phyloP scores from a whole-genome alignment of 306 rosid species.

The Medicago ruthenica region DNA sequence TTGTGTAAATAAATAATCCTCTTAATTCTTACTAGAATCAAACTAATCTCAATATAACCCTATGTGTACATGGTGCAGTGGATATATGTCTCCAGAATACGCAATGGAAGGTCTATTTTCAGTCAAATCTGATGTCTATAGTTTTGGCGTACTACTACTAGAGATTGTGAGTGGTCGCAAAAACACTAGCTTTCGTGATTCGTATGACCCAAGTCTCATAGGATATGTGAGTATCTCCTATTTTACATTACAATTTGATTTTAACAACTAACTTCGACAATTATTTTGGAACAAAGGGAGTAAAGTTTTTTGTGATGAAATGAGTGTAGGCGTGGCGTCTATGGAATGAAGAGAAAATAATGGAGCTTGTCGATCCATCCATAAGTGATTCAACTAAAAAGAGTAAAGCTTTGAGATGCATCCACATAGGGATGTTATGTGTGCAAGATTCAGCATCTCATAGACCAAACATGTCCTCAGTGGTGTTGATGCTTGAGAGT shows the following conservation, averaged over 20 bases:
- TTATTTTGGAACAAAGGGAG: neutral
- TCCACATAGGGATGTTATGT: conserved; percentile 79
- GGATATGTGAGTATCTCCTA: conserved; percentile 64
- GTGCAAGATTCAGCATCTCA: conserved; percentile 80
- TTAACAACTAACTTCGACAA: neutral
- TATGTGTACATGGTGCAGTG: conserved; percentile 49
- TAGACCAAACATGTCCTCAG: conserved; percentile 79
- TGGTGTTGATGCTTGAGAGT: conserved; percentile 84
- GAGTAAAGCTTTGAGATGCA: conserved; percentile 65
- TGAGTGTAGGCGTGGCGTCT: conserved; percentile 80
- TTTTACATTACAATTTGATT: neutral
- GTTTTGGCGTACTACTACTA: conserved; percentile 79
- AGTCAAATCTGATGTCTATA: conserved; percentile 84
- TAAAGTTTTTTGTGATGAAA: conserved; percentile 32
- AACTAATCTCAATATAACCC: conserved; percentile 37
- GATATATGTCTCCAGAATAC: conserved; percentile 92
- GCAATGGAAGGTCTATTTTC: conserved; percentile 96
- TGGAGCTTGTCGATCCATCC: conserved; percentile 72
- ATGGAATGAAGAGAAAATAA: conserved; percentile 67
- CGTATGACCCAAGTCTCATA: conserved; percentile 71
- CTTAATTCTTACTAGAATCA: neutral
- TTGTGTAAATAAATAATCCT: neutral
- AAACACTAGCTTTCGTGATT: conserved; percentile 71
- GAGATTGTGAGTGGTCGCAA: conserved; percentile 77
- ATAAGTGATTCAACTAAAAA: conserved; percentile 51